Evolutionary conservation across 108 stramenopile species (phyloP).

Genomic region (Discostella stelligeroides): DNA sequence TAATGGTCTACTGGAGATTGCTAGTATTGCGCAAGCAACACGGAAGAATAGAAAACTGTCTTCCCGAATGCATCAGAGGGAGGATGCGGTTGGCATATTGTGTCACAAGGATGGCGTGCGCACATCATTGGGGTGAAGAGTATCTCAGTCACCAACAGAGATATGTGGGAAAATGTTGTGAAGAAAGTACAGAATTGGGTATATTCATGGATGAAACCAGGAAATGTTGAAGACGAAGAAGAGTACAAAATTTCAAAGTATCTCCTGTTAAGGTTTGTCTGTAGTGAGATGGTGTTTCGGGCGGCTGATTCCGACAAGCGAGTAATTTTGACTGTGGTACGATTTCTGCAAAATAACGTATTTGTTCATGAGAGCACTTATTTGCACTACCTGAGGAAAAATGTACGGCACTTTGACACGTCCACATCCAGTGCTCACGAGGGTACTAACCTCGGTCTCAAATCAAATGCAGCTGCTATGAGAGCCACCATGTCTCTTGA

Average conservation of each 20-base stretch:
- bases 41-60: no score
- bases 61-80: slow-evolving; percentile 8
- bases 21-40: no score
- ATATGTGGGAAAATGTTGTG: slow-evolving; percentile 1
- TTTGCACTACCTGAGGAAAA: not conserved
- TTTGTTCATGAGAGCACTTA: slow-evolving; percentile 6
- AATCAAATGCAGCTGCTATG: not conserved
- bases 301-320: not conserved
- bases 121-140: not conserved
- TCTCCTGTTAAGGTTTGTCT: slow-evolving; percentile 7
- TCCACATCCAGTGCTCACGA: slow-evolving; percentile 13
- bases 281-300: not conserved
- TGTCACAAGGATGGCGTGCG: no score
- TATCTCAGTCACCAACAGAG: not conserved
- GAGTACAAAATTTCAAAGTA: slow-evolving; percentile 22
- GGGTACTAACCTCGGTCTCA: slow-evolving; percentile 13
- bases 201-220: slow-evolving; percentile 29
- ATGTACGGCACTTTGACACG: not conserved
- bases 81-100: slow-evolving; percentile 3
- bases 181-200: slow-evolving; percentile 15
- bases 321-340: not conserved
- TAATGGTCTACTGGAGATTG: no score
- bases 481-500: slow-evolving; percentile 10
- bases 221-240: slow-evolving; percentile 15
- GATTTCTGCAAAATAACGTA: slow-evolving; percentile 4